phyloP scores from a whole-genome alignment of 257 asterid species.

The Solanum stenotomum region DNA sequence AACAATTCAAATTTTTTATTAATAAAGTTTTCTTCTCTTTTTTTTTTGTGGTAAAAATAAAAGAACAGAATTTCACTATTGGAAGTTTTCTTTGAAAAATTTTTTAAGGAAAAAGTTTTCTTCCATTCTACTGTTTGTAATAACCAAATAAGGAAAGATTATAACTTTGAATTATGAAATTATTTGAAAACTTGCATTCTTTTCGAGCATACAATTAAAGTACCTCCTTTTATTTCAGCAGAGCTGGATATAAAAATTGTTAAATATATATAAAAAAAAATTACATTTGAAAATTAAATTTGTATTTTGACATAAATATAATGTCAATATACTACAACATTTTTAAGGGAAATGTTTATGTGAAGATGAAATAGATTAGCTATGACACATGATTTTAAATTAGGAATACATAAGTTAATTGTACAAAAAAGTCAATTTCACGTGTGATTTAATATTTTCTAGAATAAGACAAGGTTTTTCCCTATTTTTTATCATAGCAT shows the following conservation, averaged over 20 bases:
- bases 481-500: background rate
- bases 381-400: background rate
- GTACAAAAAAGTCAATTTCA: background rate
- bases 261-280: no score
- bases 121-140: background rate
- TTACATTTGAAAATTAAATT: background rate
- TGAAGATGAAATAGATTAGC: background rate
- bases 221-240: no score
- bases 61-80: background rate
- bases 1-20: background rate
- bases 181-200: no score
- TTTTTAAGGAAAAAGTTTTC: background rate
- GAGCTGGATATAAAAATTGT: background rate
- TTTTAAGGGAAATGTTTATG: background rate
- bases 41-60: background rate
- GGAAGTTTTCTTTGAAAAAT: background rate
- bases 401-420: background rate
- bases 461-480: background rate
- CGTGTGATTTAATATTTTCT: no score
- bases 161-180: no score
- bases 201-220: no score
- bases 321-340: background rate
- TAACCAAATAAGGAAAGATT: background rate
- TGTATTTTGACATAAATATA: background rate
- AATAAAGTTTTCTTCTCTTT: background rate